Conservation (phyloP, 768 basidiomycete genomes). For the Lentinus brumalis region DNA sequence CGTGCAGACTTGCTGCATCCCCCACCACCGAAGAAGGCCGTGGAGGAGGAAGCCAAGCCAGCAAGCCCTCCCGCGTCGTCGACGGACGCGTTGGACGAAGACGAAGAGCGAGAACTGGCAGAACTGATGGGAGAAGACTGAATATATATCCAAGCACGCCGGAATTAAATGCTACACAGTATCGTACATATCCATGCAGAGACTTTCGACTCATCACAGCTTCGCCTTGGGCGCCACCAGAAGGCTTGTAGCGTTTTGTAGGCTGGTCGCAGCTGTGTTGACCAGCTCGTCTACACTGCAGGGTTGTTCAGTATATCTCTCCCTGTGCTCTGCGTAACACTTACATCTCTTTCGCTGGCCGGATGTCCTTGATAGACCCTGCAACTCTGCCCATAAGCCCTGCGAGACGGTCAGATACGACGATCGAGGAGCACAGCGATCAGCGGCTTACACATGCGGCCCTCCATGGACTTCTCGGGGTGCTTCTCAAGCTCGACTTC, state of each 20-base stretch:
- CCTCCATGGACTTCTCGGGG: constrained; percentile 65
- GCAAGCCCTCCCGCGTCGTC: constrained; percentile 10
- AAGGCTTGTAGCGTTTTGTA: constrained; percentile 47
- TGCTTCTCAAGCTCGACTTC: constrained; percentile 68
- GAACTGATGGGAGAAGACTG: constrained; percentile 60
- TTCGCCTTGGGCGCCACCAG: constrained; percentile 48
- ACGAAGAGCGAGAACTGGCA: constrained; percentile 79
- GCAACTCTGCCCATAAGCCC: constrained; percentile 84
- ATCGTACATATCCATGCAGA: not conserved
- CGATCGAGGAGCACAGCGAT: not conserved
- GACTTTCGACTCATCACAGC: constrained; percentile 38
- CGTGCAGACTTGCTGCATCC: constrained; percentile 19
- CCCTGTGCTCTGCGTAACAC: constrained; percentile 30
- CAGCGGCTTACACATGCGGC: constrained; percentile 54
- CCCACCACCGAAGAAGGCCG: constrained; percentile 7
- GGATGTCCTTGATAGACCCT: constrained; percentile 74
- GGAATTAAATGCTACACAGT: not conserved
- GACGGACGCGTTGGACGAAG: constrained; percentile 74
- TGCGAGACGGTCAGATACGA: constrained; percentile 26
- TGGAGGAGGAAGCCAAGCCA: constrained; percentile 20
- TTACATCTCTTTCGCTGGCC: constrained; percentile 84
- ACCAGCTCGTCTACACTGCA: constrained; percentile 82
- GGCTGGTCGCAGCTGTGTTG: constrained; percentile 59
- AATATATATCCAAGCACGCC: no score
- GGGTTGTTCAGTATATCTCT: not conserved